Evolutionary conservation across 176 grass and related monocot species (phyloP), one percentile per base, ranked within the genome.

Genomic region (Oryza australiensis): DNA sequence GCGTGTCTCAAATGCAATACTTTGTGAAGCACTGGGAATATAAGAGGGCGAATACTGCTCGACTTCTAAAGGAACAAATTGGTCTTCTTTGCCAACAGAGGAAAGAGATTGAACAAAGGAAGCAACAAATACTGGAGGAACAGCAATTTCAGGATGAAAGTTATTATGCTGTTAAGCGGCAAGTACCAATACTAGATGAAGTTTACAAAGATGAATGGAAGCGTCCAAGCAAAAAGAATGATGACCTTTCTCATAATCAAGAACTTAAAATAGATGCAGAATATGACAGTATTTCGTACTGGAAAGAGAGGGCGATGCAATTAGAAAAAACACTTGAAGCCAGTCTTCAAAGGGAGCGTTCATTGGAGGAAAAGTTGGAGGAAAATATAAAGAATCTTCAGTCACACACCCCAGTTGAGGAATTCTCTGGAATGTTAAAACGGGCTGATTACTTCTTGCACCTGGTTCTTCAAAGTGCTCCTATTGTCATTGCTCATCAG

Each of bases 361-460:
- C 80, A 1, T 78, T 97, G 49, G 72, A 60, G 75, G 80, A 87
- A 51, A 92, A 97, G 37, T 72, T 97, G 71, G 77, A 86, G 77
- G 83, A 94, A 77, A 78, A 53, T 72, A 89, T 91, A 38, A 94
- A 91, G 77, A 85, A 88, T 78, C 83, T 92, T 57, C 80, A 92
- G 80, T 82, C 86, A 62, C 83, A 97, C 22, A 86, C 80, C 74
- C 92, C 94, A n/a, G 83, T 66, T 22, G 92, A 97, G 71, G 94
- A 97, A 75, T 92, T 97, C 74, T 90, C 89, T 81, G 80, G 60
- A 62, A 94, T 92, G 49, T 85, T 97, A 70, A 83, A 92, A 77
- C 86, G 92, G 40, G 94, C 94, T 24, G 94, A 97, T 84, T 94
- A 94, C 89, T 97, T 97, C 84, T 90, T 97, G 84, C 94, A 97